Base-by-base conservation (phyloP, 148 eudicot genomes). In the Cornus controversa region DNA sequence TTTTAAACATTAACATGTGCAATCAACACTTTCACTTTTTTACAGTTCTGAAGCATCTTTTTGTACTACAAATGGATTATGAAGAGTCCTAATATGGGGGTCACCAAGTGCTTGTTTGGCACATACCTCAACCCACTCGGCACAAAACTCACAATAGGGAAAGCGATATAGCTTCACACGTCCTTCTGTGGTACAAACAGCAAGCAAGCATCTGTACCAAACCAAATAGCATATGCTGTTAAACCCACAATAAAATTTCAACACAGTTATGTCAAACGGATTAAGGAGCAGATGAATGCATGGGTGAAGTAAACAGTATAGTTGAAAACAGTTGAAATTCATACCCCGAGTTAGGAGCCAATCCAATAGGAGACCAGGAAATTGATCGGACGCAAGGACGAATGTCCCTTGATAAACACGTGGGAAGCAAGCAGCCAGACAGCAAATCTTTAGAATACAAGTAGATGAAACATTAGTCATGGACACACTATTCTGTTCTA, bases 111-210 rank as follows among this genome's bases (percentile, higher is more conserved):
- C 63, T 69, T 42, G 28, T 45, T 70, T 24, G 67, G 66, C 68
- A 64, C 87, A 84, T 93, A 93, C 94, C 98, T 96, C 94, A 29
- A 89, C 75, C 97, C 99, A 96, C 82, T 93, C 98, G 29, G 90
- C 89, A 77, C 91, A 91, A 74, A 84, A 91, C 77, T 95, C 98
- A 34, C 89, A 80, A 73, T 81, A 90, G 37, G 99, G 98, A 73
- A 89, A 84, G 60, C 94, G 91, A 58, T 90, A 96, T 45, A 96
- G 73, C 82, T 93, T 96, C 70, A 96, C 98, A 8, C 76, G 82
- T n/a, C 98, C 99, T 67, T 85, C 88, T 36, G 88, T 81, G 31
- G 98, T 89, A 86, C 98, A 93, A 80, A 96, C 94, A 87, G 93
- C 91, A 80, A 96, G 98, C 89, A 96, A 85, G 82, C 96, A 91